These are phyloP conservation scores for Coemansia sp. DNA, from an alignment of 192 early-diverging fungal species.

Conservation along the genomic window DNA sequence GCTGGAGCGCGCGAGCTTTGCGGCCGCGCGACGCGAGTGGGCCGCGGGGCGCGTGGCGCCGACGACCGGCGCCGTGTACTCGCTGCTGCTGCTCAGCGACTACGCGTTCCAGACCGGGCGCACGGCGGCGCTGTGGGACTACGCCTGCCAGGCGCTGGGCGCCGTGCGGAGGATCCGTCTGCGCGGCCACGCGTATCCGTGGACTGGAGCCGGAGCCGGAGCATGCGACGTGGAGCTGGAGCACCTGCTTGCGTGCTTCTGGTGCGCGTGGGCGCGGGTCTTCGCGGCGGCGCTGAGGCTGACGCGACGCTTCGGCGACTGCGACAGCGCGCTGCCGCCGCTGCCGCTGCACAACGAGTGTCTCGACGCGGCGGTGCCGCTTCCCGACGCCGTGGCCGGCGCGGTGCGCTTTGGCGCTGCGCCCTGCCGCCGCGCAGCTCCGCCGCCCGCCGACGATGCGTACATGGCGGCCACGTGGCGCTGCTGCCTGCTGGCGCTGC, in stretches of 20 bases:
- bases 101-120: conserved; percentile 44
- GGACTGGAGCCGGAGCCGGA: conserved; percentile 18
- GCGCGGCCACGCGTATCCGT: conserved; percentile 26
- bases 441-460: neutral
- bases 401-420: conserved; percentile 12
- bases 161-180: conserved; percentile 18
- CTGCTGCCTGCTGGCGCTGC: conserved; percentile 18
- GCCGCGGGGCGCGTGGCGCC: conserved; percentile 16
- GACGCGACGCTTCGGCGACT: conserved; percentile 4
- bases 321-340: conserved; percentile 10
- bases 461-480: conserved; percentile 28
- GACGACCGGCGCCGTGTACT: conserved; percentile 19
- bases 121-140: conserved; percentile 25
- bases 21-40: conserved; percentile 38
- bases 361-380: conserved; percentile 28
- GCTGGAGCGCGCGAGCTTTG: conserved; percentile 23
- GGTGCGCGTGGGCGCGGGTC: conserved; percentile 31
- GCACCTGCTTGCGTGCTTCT: conserved; percentile 38
- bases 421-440: conserved; percentile 3
- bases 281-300: conserved; percentile 33
- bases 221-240: conserved; percentile 45
- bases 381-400: neutral
- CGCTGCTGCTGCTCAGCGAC: conserved; percentile 43
- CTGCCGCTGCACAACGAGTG: conserved; percentile 42
- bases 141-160: conserved; percentile 19